Conservation (phyloP, 1,284 basidiomycete genomes). For the Trichosporon sp. region DNA sequence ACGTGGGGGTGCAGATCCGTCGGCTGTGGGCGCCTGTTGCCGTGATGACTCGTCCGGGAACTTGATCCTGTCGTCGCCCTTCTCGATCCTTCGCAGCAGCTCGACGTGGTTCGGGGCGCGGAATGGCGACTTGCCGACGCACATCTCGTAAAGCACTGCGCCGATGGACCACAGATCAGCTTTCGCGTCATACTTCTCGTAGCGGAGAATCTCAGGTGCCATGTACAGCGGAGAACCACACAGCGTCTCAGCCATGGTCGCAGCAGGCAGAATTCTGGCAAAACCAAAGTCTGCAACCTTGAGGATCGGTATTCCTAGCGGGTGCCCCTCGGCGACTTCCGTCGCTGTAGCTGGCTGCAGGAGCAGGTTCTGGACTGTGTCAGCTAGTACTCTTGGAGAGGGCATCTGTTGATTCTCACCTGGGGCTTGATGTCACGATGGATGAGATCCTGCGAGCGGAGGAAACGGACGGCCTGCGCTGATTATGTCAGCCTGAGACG, state of each 20-base stretch:
- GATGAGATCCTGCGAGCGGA: constrained; percentile 82
- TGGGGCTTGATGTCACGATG: constrained; percentile 98
- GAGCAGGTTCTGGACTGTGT: constrained; percentile 67
- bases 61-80: constrained; percentile 66
- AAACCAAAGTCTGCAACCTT: constrained; percentile 99
- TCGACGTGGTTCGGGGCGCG: constrained; percentile 95
- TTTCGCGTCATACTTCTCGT: constrained; percentile 97
- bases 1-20: constrained; percentile 15
- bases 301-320: constrained; percentile 84
- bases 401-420: constrained; percentile 49
- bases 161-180: constrained; percentile 98
- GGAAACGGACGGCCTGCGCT: constrained; percentile 90
- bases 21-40: constrained; percentile 47
- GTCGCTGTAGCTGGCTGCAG: constrained; percentile 74
- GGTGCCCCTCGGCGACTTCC: constrained; percentile 79
- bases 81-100: constrained; percentile 87
- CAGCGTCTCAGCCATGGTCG: constrained; percentile 93
- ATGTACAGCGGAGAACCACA: constrained; percentile 98
- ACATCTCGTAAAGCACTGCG: constrained; percentile 94
- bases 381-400: constrained; percentile 1
- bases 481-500: constrained; percentile 18
- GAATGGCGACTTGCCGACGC: constrained; percentile 87
- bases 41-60: constrained; percentile 78
- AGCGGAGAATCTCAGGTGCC: constrained; percentile 96
- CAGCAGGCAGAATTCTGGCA: constrained; percentile 82